Conservation (phyloP, 2,329 filamentous ascomycete species). For the Magnaporthales sp. region DNA sequence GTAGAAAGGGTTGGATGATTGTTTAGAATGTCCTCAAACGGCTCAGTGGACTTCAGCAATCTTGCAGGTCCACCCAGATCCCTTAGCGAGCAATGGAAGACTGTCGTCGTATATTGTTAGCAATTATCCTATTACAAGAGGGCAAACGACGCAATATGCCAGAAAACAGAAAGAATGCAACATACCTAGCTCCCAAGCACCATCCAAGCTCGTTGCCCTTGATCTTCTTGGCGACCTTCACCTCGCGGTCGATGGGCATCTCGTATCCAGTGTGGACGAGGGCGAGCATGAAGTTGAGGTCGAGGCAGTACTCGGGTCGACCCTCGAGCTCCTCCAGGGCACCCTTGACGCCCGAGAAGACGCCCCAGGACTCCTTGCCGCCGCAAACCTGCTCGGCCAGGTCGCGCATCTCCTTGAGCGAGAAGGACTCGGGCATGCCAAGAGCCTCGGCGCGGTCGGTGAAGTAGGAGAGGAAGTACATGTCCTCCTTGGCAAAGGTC, state of each 20-base stretch:
- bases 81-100: constrained; percentile 71
- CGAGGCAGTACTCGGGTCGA: constrained; percentile 85
- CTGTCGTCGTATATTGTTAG: constrained; percentile 39
- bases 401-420: constrained; percentile 79
- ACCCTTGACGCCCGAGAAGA: constrained; percentile 67
- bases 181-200: constrained; percentile 93
- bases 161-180: constrained; percentile 6
- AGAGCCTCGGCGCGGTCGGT: constrained; percentile 89
- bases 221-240: constrained; percentile 98
- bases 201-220: constrained; percentile 94
- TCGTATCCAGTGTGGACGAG: constrained; percentile 93
- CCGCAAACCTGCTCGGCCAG: constrained; percentile 78
- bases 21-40: background rate
- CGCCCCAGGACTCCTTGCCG: constrained; percentile 68
- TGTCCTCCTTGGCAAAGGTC: constrained; percentile 84
- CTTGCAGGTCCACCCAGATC: constrained; percentile 85
- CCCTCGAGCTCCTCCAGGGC: constrained; percentile 73
- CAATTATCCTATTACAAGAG: constrained; percentile 8
- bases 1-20: background rate
- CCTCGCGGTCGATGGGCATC: constrained; percentile 92
- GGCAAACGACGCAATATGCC: background rate
- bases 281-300: constrained; percentile 93
- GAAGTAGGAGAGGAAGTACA: constrained; percentile 98
- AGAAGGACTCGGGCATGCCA: constrained; percentile 98
- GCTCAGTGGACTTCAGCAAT: constrained; percentile 60